Evolutionary conservation across 768 basidiomycete species (phyloP).

Genomic region (Podaxis mareebaensis): DNA sequence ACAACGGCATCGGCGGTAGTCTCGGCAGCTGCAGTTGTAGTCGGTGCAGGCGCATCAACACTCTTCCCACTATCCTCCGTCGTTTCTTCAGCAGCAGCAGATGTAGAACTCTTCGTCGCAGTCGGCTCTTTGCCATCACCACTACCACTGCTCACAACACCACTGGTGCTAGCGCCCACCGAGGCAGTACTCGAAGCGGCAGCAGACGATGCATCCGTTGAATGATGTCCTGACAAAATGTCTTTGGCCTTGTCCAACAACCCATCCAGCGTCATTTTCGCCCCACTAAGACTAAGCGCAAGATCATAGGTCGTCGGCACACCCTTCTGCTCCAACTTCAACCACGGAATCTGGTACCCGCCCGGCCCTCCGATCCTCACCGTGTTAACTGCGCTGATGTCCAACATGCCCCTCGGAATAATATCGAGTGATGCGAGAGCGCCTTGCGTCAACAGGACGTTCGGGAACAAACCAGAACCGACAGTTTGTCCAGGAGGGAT

Average conservation of each 20-base stretch:
- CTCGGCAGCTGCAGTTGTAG: not conserved
- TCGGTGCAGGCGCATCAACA: not conserved
- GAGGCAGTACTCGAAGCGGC: not conserved
- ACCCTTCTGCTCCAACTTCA: conserved; percentile 52
- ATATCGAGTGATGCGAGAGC: conserved; percentile 57
- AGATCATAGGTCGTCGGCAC: conserved; percentile 54
- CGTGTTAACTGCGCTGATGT: conserved; percentile 52
- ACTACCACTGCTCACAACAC: not conserved
- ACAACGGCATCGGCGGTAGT: not conserved
- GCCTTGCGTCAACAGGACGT: conserved; percentile 63
- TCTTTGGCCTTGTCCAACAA: conserved; percentile 20
- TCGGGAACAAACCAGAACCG: conserved; percentile 57
- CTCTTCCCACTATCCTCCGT: not conserved
- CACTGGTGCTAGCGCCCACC: not conserved
- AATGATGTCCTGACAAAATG: not conserved
- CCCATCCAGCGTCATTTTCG: conserved; percentile 14
- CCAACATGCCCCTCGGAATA: conserved; percentile 53
- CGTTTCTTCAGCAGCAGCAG: not conserved
- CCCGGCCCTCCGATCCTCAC: conserved; percentile 42
- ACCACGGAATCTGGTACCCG: conserved; percentile 67
- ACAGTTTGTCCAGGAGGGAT: conserved; percentile 59
- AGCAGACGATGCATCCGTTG: not conserved
- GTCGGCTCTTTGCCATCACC: not conserved
- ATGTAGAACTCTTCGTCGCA: conserved; percentile 20
- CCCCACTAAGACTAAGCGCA: conserved; percentile 21